These are phyloP conservation scores for Talaromyces sp. DNA, from an alignment of 2,329 filamentous ascomycete genomes.

Conservation along the genomic window DNA sequence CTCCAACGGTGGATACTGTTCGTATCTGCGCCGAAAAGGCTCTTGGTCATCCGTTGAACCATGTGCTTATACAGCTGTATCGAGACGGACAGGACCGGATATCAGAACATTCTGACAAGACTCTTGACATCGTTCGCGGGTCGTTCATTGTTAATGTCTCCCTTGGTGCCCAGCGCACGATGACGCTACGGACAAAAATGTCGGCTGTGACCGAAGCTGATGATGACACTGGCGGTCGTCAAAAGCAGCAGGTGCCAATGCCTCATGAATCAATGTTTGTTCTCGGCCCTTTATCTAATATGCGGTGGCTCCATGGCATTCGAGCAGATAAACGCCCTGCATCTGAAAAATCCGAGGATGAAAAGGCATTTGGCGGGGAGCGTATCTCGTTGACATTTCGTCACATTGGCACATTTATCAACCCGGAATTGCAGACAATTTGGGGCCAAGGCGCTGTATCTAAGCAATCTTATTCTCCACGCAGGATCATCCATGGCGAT, in stretches of 20 bases:
- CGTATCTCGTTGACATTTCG: constrained; percentile 92
- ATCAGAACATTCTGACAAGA: constrained; percentile 95
- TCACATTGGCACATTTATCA: constrained; percentile 78
- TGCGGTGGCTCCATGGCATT: constrained; percentile 87
- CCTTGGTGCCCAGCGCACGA: constrained; percentile 83
- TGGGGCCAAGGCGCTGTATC: constrained; percentile 86
- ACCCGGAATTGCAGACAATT: constrained; percentile 59
- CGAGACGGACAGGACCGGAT: constrained; percentile 87
- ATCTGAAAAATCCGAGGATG: constrained; percentile 61
- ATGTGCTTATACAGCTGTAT: constrained; percentile 89
- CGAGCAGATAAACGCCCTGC: constrained; percentile 72
- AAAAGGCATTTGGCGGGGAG: constrained; percentile 66
- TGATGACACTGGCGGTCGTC: constrained; percentile 39
- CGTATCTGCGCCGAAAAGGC: constrained; percentile 63
- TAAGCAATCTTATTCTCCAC: constrained; percentile 59
- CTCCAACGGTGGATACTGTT: constrained; percentile 64
- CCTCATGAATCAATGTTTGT: constrained; percentile 86
- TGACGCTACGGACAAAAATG: constrained; percentile 73
- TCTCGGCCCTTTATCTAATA: constrained; percentile 76
- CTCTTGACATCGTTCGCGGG: constrained; percentile 74
- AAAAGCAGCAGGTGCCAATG: constrained; percentile 63
- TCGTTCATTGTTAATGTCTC: constrained; percentile 91
- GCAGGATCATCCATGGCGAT: constrained; percentile 64
- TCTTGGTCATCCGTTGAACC: constrained; percentile 78
- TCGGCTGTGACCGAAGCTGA: constrained; percentile 27